phyloP scores from a whole-genome alignment of 441 rosid genomes.

The Bocquillonia castaneifolia region DNA sequence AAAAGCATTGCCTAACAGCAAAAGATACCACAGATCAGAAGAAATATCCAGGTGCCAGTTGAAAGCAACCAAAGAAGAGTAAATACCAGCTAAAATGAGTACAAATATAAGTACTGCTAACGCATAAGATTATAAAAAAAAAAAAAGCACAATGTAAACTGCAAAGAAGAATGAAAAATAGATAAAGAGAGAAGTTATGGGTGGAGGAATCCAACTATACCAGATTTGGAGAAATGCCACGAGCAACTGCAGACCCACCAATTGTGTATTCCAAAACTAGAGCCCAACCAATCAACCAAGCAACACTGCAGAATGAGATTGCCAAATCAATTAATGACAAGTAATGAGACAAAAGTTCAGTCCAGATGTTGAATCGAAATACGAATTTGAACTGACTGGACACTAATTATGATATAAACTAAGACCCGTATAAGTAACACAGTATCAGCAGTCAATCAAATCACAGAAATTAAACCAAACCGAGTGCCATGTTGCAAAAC shows the following conservation, averaged over 20 bases:
- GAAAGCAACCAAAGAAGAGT: conserved; percentile 6
- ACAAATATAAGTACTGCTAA: background rate
- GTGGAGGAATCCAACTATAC: conserved; percentile 36
- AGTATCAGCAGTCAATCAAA: background rate
- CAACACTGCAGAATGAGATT: conserved; percentile 47
- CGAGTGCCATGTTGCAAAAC: background rate
- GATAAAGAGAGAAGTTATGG: background rate
- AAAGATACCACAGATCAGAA: conserved; percentile 8
- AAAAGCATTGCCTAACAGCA: conserved; percentile 68
- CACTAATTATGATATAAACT: background rate
- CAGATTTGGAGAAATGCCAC: conserved; percentile 96
- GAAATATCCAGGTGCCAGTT: background rate
- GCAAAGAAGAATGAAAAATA: background rate
- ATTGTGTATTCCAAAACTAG: conserved; percentile 86
- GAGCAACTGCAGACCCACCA: conserved; percentile 95
- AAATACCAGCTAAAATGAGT: background rate
- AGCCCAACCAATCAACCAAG: conserved; percentile 98
- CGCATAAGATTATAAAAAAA: background rate
- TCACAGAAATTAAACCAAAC: background rate
- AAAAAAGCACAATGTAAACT: too few species aligned
- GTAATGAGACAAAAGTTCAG: background rate
- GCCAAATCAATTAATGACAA: conserved; percentile 6
- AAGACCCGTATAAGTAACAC: background rate
- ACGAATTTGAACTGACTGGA: background rate
- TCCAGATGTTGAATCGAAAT: background rate